Conservation (phyloP, 352 stramenopile genomes). For the Pythium aristosporum region DNA sequence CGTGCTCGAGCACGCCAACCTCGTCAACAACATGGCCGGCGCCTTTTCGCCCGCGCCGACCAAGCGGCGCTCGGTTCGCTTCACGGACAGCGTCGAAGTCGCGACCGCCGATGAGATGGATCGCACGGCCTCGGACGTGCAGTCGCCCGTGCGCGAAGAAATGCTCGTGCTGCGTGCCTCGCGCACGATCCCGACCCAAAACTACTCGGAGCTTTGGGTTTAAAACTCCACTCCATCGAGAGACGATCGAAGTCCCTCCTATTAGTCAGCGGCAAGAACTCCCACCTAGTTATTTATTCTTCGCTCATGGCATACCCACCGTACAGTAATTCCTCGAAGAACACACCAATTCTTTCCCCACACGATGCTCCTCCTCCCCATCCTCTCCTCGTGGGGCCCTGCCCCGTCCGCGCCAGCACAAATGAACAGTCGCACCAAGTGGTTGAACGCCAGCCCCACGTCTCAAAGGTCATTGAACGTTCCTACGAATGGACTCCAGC, state of each 20-base stretch:
- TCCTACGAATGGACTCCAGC: no score
- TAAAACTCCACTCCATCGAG: slow-evolving; percentile 14
- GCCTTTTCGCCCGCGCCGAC: neutral
- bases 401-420: no score
- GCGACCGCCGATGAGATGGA: slow-evolving; percentile 64
- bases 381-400: neutral
- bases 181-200: slow-evolving; percentile 63
- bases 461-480: no score
- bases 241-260: slow-evolving; percentile 15
- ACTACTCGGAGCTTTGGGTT: slow-evolving; percentile 80
- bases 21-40: slow-evolving; percentile 9
- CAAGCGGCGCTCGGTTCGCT: slow-evolving; percentile 42
- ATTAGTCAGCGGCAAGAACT: neutral
- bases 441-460: no score
- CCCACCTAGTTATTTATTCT: slow-evolving; percentile 14
- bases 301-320: slow-evolving; percentile 1
- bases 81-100: slow-evolving; percentile 55
- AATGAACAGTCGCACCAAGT: no score
- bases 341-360: neutral
- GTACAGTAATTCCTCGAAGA: slow-evolving; percentile 22
- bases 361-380: neutral
- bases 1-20: slow-evolving; percentile 63
- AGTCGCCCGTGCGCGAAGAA: slow-evolving; percentile 61
- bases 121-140: slow-evolving; percentile 42
- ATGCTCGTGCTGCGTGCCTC: slow-evolving; percentile 79